Base-by-base conservation (phyloP, 495 filamentous ascomycete species). In the Pseudoneurospora amorphoporcata region DNA sequence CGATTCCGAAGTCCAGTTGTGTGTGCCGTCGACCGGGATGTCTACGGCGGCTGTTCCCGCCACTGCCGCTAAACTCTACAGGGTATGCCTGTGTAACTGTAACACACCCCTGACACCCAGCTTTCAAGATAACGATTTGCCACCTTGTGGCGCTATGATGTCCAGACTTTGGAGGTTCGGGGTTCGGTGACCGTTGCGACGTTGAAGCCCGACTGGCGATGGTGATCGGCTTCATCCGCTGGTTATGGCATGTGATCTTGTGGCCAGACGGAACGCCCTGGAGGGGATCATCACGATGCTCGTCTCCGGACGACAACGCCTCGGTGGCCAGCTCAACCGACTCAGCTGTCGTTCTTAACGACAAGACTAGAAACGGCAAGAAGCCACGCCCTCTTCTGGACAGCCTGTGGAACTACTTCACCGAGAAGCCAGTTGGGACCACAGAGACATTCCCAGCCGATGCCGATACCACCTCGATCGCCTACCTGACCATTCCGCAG, bases 401-500 rank as follows among this genome's bases (percentile, higher is more conserved):
- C 4, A 29, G 70, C 41, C 29, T 69, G 19, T 72, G 71, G 71
- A 41, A 69, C 32, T 72, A 72, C 29, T 72, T 77, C 43, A 72
- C 43, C 39, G 71, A 69, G 10, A 39, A 73, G 23, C 75, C 75
- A 7, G 41, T 73, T 14, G 39, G 68, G 2, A 72, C 69, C 37
- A 70, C 75, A 1, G 68, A 61, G 47, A 42, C 73, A 3, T 75
- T 73, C 53, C 75, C 77, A 29, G 43, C 61, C 4, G 74, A 78
- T 45, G 71, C 69, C 16, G 75, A 78, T 37, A 78, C 77, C 8
- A 78, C 77, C 23, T 75, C 73, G 1, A 73, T 69, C 23, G 77
- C 77, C n/a, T 78, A 78, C 47, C 37, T 76, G n/a, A 75, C 73
- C 23, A 10, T 78, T n/a, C 72, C 74, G 2, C 3, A 41, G 35